These are phyloP conservation scores for Sugiyamaella japonica DNA, from an alignment of 1,139 yeast genomes.

Conservation along the genomic window DNA sequence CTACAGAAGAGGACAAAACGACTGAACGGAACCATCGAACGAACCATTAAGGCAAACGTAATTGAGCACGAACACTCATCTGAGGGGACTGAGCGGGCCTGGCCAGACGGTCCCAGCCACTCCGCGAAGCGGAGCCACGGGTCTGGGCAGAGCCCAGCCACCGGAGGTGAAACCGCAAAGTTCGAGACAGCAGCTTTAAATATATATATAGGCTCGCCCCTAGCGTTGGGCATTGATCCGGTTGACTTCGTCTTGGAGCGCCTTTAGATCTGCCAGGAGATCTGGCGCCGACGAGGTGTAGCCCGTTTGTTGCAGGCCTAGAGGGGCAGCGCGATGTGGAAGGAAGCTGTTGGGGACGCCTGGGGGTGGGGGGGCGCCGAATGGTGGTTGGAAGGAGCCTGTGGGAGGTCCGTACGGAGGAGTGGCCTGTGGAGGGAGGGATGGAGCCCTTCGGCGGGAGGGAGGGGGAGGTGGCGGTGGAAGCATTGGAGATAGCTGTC, in stretches of 20 bases:
- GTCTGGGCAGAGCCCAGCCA: not conserved
- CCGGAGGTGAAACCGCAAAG: not conserved
- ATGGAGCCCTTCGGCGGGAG: conserved; percentile 31
- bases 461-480: conserved; percentile 24
- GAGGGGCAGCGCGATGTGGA: conserved; percentile 16
- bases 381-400: not conserved
- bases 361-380: not conserved
- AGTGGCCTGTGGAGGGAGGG: conserved; percentile 27
- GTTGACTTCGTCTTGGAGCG: conserved; percentile 36
- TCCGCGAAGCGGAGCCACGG: not conserved
- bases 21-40: no score
- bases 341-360: conserved; percentile 8
- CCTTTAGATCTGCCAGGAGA: conserved; percentile 34
- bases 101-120: not conserved
- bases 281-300: conserved; percentile 34
- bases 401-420: conserved; percentile 3
- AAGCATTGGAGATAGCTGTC: conserved; percentile 12
- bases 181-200: not conserved
- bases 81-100: no score
- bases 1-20: no score
- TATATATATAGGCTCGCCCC: no score
- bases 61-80: no score
- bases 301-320: conserved; percentile 22
- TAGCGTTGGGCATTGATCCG: conserved; percentile 25
- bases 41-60: no score